These are phyloP conservation scores for Peronospora tabacina DNA, from an alignment of 352 stramenopile genomes.

Conservation along the genomic window DNA sequence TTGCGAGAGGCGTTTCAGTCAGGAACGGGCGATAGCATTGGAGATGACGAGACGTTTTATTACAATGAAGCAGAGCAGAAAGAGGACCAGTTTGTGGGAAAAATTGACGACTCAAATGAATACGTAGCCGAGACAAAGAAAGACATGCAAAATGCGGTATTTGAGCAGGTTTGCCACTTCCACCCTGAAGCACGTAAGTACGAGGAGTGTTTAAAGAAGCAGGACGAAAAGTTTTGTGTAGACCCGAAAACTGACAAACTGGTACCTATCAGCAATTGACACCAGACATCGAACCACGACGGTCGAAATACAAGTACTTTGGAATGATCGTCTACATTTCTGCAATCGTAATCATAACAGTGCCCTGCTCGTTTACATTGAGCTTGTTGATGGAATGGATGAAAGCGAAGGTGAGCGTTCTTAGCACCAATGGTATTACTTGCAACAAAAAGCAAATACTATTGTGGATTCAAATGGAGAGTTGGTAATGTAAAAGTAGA, in stretches of 20 bases:
- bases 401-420: too few relatives aligned
- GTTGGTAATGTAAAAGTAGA: too few relatives aligned
- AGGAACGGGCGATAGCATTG: conserved; percentile 16
- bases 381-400: too few relatives aligned
- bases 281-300: neutral
- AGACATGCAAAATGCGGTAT: conserved; percentile 73
- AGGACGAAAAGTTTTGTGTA: conserved; percentile 57
- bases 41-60: conserved; percentile 16
- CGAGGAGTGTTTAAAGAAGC: conserved; percentile 45
- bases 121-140: conserved; percentile 47
- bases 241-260: conserved; percentile 55
- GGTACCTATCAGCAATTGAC: conserved; percentile 30
- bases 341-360: too few relatives aligned
- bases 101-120: conserved; percentile 71
- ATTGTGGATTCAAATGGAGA: too few relatives aligned
- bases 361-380: conserved; percentile 25
- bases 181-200: conserved; percentile 60
- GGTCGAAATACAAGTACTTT: conserved; percentile 23
- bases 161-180: conserved; percentile 73
- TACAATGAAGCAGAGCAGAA: conserved; percentile 48
- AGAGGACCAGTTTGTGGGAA: conserved; percentile 55
- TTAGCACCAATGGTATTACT: too few relatives aligned
- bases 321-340: conserved; percentile 7
- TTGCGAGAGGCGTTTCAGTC: conserved; percentile 62
- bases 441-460: too few relatives aligned